Base-by-base conservation (phyloP, 2,329 filamentous ascomycete genomes). In the Torrubiella hemipterigena region DNA sequence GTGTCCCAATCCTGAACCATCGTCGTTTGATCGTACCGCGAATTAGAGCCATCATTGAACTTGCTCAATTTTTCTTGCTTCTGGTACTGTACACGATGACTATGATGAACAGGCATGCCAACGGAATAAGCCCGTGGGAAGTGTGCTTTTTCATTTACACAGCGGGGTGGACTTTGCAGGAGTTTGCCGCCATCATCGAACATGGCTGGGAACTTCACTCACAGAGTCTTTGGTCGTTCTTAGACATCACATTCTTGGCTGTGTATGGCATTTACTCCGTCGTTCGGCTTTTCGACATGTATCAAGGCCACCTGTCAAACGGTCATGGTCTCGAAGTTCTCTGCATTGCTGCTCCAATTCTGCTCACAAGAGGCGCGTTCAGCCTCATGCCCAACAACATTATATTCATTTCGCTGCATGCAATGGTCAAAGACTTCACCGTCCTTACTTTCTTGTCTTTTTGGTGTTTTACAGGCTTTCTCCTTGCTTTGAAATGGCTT, bases 361-460 rank as follows among this genome's bases (percentile, higher is more conserved):
- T 84, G 8, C 61, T 83, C 19, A 79, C 79, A 0, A 67, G 79
- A 7, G 59, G 82, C 16, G 79, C 79, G 4, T 83, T 83, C 57
- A 82, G 78, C 42, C 51, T 83, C 17, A 72, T 82, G 63, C 77
- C 77, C 0, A 77, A 83, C 48, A 82, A 81, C 42, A 77, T 84
- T 57, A 69, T 83, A 22, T 81, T 84, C 52, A 77, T 84, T 35
- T 77, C 77, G 0, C 60, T 83, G 2, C 68, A 80, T 38, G 75
- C 77, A 29, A 82, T 84, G 78, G 78, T 84, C 65, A 69, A 69
- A 28, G 76, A 83, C 46, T 84, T 84, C 43, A 67, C 73, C 3
- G 62, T 77, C 22, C 58, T 83, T 1, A 81, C 76, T 3, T 56
- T 77, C 7, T 65, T 83, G 12, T 74, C 77, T 2, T 63, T 71